Conservation (phyloP, 2,329 filamentous ascomycete species). For the Aspergillus flavus region DNA sequence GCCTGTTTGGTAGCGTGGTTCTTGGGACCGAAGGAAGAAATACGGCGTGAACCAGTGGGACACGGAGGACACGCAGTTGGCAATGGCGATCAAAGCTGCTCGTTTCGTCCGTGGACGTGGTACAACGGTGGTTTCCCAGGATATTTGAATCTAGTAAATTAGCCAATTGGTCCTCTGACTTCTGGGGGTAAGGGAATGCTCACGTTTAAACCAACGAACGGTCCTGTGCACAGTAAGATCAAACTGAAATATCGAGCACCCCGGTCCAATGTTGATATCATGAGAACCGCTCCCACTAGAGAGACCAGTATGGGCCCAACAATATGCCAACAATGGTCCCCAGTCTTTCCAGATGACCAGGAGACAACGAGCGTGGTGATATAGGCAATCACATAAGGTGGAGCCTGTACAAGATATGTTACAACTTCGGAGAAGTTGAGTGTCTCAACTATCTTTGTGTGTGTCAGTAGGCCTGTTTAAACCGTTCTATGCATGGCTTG, state of each 20-base stretch:
- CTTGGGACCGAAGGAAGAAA: neutral
- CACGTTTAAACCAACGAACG: slow-evolving; percentile 1
- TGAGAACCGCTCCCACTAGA: slow-evolving; percentile 11
- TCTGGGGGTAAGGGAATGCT: neutral
- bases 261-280: slow-evolving; percentile 15
- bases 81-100: slow-evolving; percentile 15
- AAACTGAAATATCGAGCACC: slow-evolving; percentile 16
- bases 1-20: neutral
- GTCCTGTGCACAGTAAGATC: slow-evolving; percentile 14
- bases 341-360: neutral
- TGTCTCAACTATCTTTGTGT: neutral
- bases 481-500: neutral
- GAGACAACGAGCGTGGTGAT: neutral
- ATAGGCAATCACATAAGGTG: neutral
- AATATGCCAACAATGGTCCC: slow-evolving; percentile 9
- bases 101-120: slow-evolving; percentile 16
- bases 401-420: neutral
- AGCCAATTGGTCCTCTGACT: neutral
- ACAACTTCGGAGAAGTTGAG: neutral
- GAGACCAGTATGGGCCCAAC: slow-evolving; percentile 9
- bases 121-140: slow-evolving; percentile 16
- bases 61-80: slow-evolving; percentile 16
- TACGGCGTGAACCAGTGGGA: slow-evolving; percentile 1
- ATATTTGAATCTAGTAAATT: slow-evolving; percentile 14
- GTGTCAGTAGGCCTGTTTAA: neutral